Base-by-base conservation (phyloP, 176 grass and related monocot species). In the Triticum turgidum region DNA sequence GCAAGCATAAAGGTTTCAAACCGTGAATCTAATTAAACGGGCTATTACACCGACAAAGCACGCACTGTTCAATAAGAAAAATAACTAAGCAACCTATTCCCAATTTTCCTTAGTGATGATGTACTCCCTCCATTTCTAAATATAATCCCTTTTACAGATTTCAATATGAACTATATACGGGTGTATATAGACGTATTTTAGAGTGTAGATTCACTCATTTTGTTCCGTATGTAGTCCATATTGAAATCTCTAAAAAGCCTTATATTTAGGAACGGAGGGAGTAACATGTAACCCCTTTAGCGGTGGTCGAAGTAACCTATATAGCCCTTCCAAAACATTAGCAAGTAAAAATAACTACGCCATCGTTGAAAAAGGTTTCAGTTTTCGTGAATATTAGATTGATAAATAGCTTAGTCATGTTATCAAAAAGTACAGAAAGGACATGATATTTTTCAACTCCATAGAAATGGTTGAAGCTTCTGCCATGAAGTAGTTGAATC, bases 1-100 rank as follows among this genome's bases (percentile, higher is more conserved):
- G 85, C 69, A 73, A 42, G 24, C 58, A 70, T 33, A 78, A 47
- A 69, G 62, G 8, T 15, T 69, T 84, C 18, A 76, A 73, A 15
- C 10, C 25, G 34, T 44, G 52, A 64, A 52, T 38, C 52, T 54
- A 63, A 82, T 37, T 20, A 59, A 81, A 2, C 29, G 29, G n/a
- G 12, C 17, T 38, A 30, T 30, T 86, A 54, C 3, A 62, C 0
- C 9, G 6, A 81, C 4, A 83, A 82, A 37, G 20, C 63, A 63
- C 77, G 25, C 10, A 52, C 49, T 37, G 1, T n/a, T 82, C 88
- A 77, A 41, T 3, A 20, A 0, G 2, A 11, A 14, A 1, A 76
- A 21, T 33, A 61, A 9, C 17, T 44, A 73, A 22, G 69, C 38
- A 42, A 22, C 20, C 9, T 42, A 72, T 41, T 41, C 20, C 20